phyloP scores from a whole-genome alignment of 768 basidiomycete species.

The Leccinum rimulosum region DNA sequence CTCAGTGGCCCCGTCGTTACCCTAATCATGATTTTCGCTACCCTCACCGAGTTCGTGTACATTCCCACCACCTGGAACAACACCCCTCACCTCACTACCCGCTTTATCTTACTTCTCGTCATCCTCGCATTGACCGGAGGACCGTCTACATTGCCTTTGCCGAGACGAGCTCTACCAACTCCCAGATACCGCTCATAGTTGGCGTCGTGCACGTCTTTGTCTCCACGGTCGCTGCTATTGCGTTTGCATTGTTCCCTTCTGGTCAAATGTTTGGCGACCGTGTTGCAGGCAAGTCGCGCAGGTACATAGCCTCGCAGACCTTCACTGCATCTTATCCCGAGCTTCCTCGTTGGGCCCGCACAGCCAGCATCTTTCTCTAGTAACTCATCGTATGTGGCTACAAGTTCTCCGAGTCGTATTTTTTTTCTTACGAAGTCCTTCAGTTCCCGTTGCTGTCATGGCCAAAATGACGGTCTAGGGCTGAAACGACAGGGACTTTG shows the following conservation, averaged over 20 bases:
- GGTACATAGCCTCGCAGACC: conserved; percentile 98
- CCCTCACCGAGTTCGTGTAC: conserved; percentile 92
- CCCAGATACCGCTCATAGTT: conserved; percentile 82
- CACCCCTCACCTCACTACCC: conserved; percentile 92
- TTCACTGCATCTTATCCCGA: conserved; percentile 97
- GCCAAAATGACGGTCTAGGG: conserved; percentile 90
- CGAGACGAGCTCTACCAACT: conserved; percentile 50
- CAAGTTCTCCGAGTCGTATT: conserved; percentile 94
- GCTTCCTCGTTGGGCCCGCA: conserved; percentile 67
- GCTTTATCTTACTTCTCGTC: conserved; percentile 87
- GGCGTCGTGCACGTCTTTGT: conserved; percentile 93
- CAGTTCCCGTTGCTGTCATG: conserved; percentile 96
- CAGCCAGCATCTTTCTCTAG: conserved; percentile 87
- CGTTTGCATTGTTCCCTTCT: conserved; percentile 92
- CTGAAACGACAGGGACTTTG: conserved; percentile 84
- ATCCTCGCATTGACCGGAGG: conserved; percentile 91
- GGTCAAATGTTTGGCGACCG: conserved; percentile 99
- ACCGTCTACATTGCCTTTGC: conserved; percentile 91
- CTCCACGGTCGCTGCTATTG: conserved; percentile 76
- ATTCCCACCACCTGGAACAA: conserved; percentile 99
- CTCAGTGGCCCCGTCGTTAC: conserved; percentile 96
- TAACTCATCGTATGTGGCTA: conserved; percentile 90
- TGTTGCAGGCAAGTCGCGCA: conserved; percentile 94
- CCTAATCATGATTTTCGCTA: conserved; percentile 90
- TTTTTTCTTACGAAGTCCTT: conserved; percentile 99